Percentiles rank a stretch among this genome's conserved stretches.
Evolutionary conservation across 1,284 basidiomycete genomes (phyloP).

Genomic region (Leucoagaricus sp.): DNA sequence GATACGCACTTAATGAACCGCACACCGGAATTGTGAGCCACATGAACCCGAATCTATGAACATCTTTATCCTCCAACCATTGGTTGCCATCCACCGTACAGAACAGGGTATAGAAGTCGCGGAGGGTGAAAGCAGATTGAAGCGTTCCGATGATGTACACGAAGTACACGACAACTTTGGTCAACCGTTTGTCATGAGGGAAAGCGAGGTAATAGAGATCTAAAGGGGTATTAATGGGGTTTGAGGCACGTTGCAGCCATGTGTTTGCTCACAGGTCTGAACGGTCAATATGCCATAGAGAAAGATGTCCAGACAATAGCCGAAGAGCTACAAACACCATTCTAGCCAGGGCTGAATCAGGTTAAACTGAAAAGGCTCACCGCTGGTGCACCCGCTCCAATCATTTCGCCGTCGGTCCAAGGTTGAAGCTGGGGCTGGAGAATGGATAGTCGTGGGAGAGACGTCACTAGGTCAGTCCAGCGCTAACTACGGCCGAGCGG

Average conservation of each 20-base stretch:
- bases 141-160: neutral
- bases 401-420: too few species aligned
- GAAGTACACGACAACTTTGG: constrained; percentile 1
- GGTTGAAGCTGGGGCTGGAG: too few species aligned
- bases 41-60: constrained; percentile 1
- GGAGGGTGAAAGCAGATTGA: neutral
- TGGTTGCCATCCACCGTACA: neutral
- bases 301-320: constrained; percentile 3
- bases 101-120: constrained; percentile 7
- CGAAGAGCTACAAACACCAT: neutral
- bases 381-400: too few species aligned
- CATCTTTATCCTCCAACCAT: neutral
- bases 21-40: neutral
- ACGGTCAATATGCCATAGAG: constrained; percentile 5
- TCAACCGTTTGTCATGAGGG: constrained; percentile 3
- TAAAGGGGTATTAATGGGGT: neutral
- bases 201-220: constrained; percentile 11
- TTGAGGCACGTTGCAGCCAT: neutral
- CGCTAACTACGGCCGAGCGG: too few species aligned
- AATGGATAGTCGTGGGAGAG: too few species aligned
- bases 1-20: neutral
- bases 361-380: too few species aligned
- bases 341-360: too few species aligned
- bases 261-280: neutral
- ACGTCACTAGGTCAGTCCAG: too few species aligned